A percentile compares a stretch with the other conserved stretches of the same genome.
Conservation (phyloP, 2,329 filamentous ascomycete genomes). For the Ceratocystis lukuohia region DNA sequence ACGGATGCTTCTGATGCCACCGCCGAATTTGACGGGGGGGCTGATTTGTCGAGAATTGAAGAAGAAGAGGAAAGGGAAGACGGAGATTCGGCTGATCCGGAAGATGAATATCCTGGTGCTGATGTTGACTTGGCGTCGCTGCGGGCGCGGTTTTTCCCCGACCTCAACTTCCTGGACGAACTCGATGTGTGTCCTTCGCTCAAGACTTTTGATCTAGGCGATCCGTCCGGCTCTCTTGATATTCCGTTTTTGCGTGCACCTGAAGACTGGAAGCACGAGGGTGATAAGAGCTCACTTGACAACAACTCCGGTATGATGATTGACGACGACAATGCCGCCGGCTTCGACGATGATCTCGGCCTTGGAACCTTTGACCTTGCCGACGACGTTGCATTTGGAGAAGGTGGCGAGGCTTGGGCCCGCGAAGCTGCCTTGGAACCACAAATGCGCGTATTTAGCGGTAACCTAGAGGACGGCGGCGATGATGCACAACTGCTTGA, state of each 20-base stretch:
- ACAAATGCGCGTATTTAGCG: conserved; percentile 67
- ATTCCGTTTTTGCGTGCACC: conserved; percentile 83
- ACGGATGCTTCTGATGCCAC: conserved; percentile 23
- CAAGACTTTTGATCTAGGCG: conserved; percentile 83
- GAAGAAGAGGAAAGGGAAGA: conserved; percentile 30
- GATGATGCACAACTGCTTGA: conserved; percentile 40
- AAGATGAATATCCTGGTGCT: conserved; percentile 32
- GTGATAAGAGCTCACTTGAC: conserved; percentile 40
- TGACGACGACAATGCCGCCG: conserved; percentile 70
- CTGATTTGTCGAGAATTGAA: conserved; percentile 11
- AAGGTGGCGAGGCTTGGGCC: conserved; percentile 93
- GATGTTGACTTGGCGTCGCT: conserved; percentile 69
- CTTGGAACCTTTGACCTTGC: conserved; percentile 58
- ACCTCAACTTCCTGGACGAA: conserved; percentile 60
- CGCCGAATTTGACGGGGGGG: not conserved
- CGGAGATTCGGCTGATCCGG: conserved; percentile 31
- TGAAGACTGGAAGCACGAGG: conserved; percentile 62
- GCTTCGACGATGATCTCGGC: conserved; percentile 55
- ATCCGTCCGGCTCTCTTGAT: conserved; percentile 71
- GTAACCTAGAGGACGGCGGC: conserved; percentile 42
- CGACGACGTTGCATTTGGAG: conserved; percentile 78
- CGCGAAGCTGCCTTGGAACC: conserved; percentile 75
- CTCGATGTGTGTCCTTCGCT: conserved; percentile 91
- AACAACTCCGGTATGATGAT: conserved; percentile 74
- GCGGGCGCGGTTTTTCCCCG: conserved; percentile 71